Conservation (phyloP, 2,329 filamentous ascomycete genomes). For the Talaromyces sp. region DNA sequence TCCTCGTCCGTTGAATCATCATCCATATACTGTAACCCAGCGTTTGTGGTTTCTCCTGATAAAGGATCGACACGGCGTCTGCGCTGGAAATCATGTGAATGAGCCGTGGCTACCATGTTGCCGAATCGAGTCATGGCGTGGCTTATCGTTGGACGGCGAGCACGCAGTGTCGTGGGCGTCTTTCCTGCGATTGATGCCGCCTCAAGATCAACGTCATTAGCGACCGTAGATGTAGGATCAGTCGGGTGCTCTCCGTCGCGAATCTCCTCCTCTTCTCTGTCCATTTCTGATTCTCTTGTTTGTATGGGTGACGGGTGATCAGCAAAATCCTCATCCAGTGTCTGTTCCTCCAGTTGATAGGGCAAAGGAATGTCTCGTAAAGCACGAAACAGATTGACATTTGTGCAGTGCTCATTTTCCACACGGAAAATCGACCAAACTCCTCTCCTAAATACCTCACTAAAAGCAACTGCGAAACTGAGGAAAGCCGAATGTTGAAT, state of each 20-base stretch:
- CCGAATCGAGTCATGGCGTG: slow-evolving; percentile 53
- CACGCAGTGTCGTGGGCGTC: slow-evolving; percentile 25
- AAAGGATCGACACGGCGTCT: slow-evolving; percentile 55
- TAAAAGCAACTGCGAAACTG: slow-evolving; percentile 73
- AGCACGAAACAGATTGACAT: slow-evolving; percentile 86
- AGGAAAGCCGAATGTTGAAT: slow-evolving; percentile 78
- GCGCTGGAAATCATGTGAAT: slow-evolving; percentile 89
- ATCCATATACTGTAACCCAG: slow-evolving; percentile 39
- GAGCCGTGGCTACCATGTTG: slow-evolving; percentile 74
- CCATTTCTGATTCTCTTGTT: slow-evolving; percentile 5
- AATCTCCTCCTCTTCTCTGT: slow-evolving; percentile 12
- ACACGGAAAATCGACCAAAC: slow-evolving; percentile 93
- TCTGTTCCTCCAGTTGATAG: slow-evolving; percentile 54
- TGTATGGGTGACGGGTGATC: slow-evolving; percentile 20
- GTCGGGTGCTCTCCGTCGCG: background rate
- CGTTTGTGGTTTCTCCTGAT: slow-evolving; percentile 33
- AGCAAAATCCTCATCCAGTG: slow-evolving; percentile 17
- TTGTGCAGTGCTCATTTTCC: slow-evolving; percentile 95
- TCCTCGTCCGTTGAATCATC: slow-evolving; percentile 37
- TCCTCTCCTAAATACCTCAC: slow-evolving; percentile 78
- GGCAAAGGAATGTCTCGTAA: slow-evolving; percentile 83
- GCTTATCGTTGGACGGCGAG: slow-evolving; percentile 25
- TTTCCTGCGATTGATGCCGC: slow-evolving; percentile 25
- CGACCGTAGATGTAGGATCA: slow-evolving; percentile 15
- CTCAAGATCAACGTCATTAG: slow-evolving; percentile 27